phyloP scores from a whole-genome alignment of 1,284 basidiomycete species.

The Fistulinella staudtii region DNA sequence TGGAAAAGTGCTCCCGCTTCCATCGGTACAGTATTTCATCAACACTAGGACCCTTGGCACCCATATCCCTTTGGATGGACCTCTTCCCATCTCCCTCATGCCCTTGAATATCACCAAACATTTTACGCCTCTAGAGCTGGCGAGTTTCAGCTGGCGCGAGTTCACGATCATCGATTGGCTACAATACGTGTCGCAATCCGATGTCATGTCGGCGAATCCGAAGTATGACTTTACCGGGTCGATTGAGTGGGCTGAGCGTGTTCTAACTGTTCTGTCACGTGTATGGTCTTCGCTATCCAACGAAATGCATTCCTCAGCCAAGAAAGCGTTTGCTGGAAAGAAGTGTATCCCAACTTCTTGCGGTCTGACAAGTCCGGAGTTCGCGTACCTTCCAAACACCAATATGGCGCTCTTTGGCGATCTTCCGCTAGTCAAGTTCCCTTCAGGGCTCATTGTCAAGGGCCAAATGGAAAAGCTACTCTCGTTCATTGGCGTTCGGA shows the following conservation, averaged over 20 bases:
- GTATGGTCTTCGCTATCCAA: conserved; percentile 73
- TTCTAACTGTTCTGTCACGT: conserved; percentile 68
- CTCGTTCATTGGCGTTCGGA: conserved; percentile 77
- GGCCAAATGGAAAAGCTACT: conserved; percentile 78
- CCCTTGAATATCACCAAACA: conserved; percentile 68
- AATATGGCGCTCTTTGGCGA: conserved; percentile 77
- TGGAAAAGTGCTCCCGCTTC: conserved; percentile 60
- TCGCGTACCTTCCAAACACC: conserved; percentile 88
- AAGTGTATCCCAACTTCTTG: conserved; percentile 76
- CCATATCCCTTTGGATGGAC: conserved; percentile 77
- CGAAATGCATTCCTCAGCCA: conserved; percentile 55
- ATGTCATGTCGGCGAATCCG: conserved; percentile 39
- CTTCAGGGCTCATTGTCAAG: conserved; percentile 65
- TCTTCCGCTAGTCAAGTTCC: conserved; percentile 76
- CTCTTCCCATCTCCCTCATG: conserved; percentile 75
- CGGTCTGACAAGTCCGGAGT: conserved; percentile 71
- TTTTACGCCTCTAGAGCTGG: conserved; percentile 57
- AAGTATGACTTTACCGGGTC: conserved; percentile 70
- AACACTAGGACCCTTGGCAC: conserved; percentile 60
- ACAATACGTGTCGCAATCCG: conserved; percentile 55
- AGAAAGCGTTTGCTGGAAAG: conserved; percentile 55
- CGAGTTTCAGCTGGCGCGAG: conserved; percentile 79
- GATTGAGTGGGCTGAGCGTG: conserved; percentile 78
- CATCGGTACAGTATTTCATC: conserved; percentile 69
- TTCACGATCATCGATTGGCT: conserved; percentile 79